phyloP scores from a whole-genome alignment of 108 stramenopile species.

The Cyclotella atomus region DNA sequence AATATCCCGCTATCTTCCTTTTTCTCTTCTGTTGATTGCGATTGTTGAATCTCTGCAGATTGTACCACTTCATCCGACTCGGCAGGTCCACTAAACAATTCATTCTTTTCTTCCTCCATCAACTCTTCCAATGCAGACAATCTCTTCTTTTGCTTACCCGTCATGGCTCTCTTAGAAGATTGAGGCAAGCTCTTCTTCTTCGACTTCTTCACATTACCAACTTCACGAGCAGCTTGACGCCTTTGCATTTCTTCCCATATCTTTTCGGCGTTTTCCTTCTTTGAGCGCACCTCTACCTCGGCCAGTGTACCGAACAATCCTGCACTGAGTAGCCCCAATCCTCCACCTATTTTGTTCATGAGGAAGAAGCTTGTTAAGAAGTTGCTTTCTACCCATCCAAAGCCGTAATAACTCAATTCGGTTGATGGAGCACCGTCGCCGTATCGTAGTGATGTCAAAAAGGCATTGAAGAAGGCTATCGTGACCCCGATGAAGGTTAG shows the following conservation, averaged over 20 bases:
- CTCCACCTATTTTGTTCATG: slow-evolving; percentile 79
- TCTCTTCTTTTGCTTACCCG: slow-evolving; percentile 71
- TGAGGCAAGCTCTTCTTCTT: slow-evolving; percentile 23
- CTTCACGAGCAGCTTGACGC: slow-evolving; percentile 41
- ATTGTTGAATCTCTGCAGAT: background rate
- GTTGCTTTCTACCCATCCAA: slow-evolving; percentile 75
- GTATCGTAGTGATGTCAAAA: slow-evolving; percentile 66
- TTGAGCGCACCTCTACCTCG: slow-evolving; percentile 55
- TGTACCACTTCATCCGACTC: no score
- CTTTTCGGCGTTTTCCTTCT: slow-evolving; percentile 74
- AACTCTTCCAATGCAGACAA: slow-evolving; percentile 75
- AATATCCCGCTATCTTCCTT: slow-evolving; percentile 56
- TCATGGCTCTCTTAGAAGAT: slow-evolving; percentile 57
- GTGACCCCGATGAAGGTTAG: slow-evolving; percentile 49
- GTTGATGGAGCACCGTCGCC: slow-evolving; percentile 41
- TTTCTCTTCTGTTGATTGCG: slow-evolving; percentile 4
- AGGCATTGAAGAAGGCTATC: slow-evolving; percentile 71
- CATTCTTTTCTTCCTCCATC: slow-evolving; percentile 50
- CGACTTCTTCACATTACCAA: slow-evolving; percentile 8
- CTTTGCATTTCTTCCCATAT: slow-evolving; percentile 83
- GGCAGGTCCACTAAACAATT: no score
- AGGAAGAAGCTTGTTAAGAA: slow-evolving; percentile 61
- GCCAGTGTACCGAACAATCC: slow-evolving; percentile 66
- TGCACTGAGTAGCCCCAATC: slow-evolving; percentile 57
- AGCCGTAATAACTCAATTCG: slow-evolving; percentile 60